Evolutionary conservation across 2,329 filamentous ascomycete species (phyloP).

Genomic region (Curvularia verruculosa): DNA sequence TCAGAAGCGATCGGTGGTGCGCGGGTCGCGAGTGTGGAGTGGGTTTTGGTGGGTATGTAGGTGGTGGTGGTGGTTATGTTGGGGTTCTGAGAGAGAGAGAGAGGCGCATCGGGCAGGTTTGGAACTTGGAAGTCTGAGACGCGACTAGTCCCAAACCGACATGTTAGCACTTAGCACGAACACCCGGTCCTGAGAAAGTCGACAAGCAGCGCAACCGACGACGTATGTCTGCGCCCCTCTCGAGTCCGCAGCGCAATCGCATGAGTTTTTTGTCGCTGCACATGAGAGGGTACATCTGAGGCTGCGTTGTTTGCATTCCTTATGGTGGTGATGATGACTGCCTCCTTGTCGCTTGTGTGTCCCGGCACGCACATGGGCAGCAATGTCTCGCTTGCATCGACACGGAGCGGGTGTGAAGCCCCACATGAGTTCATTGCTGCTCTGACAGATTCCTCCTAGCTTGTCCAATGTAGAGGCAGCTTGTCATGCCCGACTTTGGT

Average conservation of each 20-base stretch:
- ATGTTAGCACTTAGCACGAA: conserved; percentile 42
- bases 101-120: conserved; percentile 22
- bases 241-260: too few species aligned
- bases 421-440: not conserved
- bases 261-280: not conserved
- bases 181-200: conserved; percentile 21
- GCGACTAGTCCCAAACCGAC: conserved; percentile 16
- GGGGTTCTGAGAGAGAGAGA: conserved; percentile 17
- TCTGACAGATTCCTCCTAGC: not conserved
- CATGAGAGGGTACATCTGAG: not conserved
- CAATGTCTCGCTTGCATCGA: not conserved
- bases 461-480: not conserved
- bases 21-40: conserved; percentile 28
- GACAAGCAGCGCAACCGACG: conserved; percentile 15
- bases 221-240: not conserved
- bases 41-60: conserved; percentile 27
- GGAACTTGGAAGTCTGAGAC: conserved; percentile 34
- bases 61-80: conserved; percentile 35
- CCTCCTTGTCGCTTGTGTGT: not conserved
- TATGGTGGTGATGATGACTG: not conserved
- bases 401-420: not conserved
- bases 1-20: conserved; percentile 14
- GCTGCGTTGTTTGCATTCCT: not conserved
- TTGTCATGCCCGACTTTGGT: not conserved
- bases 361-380: not conserved